Base-by-base conservation (phyloP, 2,329 filamentous ascomycete species). In the Penicillium sumatraense region DNA sequence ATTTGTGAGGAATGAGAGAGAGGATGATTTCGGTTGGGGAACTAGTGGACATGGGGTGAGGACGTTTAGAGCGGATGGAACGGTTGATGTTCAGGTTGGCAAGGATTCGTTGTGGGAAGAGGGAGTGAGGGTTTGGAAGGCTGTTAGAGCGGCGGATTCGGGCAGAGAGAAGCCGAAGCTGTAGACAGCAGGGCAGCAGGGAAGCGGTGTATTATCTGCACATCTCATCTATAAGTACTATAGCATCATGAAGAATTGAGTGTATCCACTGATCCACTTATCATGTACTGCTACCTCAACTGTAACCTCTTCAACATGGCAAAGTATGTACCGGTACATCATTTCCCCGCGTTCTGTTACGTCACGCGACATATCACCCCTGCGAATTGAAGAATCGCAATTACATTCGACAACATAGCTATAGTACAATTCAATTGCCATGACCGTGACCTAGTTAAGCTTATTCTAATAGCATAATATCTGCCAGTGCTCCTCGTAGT, bases 41-140 rank as follows among this genome's bases (percentile, higher is more conserved):
- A 61, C 64, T 5, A 54, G 29, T 35, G 60, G 61, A 20, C 38
- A 71, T 18, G 68, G 78, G 40, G 67, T 83, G 52, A 69, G 80
- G 51, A 75, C 75, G 36, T 58, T 84, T 52, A 78, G 72, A 51
- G 61, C 63, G 0, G 74, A 82, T 67, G 82, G 82, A 0, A 64
- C 53, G 10, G 74, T 83, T 5, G 75, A 75, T 48, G 69, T 80
- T 49, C n/a, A n/a, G n/a, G 78, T 78, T 69, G 62, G 72, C 11
- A n/a, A n/a, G n/a, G 83, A 85, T 66, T 66, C 62, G 45, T 54
- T 72, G 51, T 79, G 81, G 72, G 75, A 80, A 3, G 73, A 79
- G 36, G 80, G 79, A 0, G 54, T 83, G 18, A 62, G 68, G 44
- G 72, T 82, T 2, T 85, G 83, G 82, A 67, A 77, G 42, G 38